phyloP scores from a whole-genome alignment of 345 rosid species.

The Punica granatum region DNA sequence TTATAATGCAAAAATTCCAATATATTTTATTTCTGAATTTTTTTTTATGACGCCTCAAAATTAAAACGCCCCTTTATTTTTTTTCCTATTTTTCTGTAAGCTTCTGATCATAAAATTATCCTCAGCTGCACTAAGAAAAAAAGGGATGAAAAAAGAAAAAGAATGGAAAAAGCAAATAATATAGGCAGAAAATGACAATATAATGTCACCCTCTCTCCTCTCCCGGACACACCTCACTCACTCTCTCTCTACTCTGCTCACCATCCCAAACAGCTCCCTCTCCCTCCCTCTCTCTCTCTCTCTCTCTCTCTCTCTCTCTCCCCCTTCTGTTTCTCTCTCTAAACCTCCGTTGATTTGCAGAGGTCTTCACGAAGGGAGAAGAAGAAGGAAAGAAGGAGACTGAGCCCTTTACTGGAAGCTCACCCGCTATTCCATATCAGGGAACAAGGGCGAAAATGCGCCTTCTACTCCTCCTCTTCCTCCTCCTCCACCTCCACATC shows the following conservation, averaged over 20 bases:
- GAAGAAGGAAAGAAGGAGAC: not conserved
- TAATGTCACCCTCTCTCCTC: constrained; percentile 15
- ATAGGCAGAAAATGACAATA: constrained; percentile 6
- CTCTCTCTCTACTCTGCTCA: not conserved
- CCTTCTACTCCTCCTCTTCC: constrained; percentile 10
- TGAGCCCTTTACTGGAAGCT: not conserved
- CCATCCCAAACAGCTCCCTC: not conserved
- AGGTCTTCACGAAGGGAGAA: not conserved
- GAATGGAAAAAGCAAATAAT: not conserved
- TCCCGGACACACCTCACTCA: not conserved
- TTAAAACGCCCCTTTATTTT: too few species aligned
- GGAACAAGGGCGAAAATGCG: constrained; percentile 6
- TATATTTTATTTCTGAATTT: too few species aligned
- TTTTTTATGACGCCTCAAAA: too few species aligned
- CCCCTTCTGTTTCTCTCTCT: constrained; percentile 14
- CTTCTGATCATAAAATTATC: not conserved
- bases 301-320: constrained; percentile 2
- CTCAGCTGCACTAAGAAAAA: not conserved
- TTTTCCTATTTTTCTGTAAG: too few species aligned
- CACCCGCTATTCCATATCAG: not conserved
- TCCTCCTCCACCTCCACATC: constrained; percentile 29
- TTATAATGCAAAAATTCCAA: too few species aligned
- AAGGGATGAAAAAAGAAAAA: not conserved
- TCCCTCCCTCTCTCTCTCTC: not conserved
- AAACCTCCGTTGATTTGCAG: constrained; percentile 5